A percentile compares a stretch with the other conserved stretches of the same genome.
phyloP scores from a whole-genome alignment of 306 rosid genomes.

The Cajanus cajan region DNA sequence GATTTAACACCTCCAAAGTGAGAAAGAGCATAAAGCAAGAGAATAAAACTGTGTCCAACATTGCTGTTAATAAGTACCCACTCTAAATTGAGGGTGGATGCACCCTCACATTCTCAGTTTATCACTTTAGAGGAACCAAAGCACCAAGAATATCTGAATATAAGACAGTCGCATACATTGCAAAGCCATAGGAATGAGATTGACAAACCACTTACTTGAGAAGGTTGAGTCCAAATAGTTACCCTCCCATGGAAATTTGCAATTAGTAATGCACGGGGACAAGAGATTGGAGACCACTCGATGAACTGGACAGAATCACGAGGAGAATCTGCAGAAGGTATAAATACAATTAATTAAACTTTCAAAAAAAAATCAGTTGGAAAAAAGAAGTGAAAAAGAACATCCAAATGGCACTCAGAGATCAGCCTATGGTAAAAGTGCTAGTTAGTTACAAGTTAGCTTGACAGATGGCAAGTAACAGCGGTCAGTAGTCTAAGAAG shows the following conservation, averaged over 20 bases:
- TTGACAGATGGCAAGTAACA: no score
- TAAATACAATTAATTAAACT: slow-evolving; percentile 16
- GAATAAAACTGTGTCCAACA: neutral
- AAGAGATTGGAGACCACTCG: slow-evolving; percentile 94
- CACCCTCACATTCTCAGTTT: neutral
- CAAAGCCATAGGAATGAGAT: slow-evolving; percentile 14
- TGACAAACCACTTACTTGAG: slow-evolving; percentile 61
- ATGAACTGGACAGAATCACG: slow-evolving; percentile 99
- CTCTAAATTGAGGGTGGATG: neutral
- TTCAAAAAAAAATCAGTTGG: neutral
- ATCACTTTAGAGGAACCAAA: neutral
- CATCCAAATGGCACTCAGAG: neutral
- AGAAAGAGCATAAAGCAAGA: neutral
- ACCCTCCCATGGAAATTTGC: slow-evolving; percentile 98
- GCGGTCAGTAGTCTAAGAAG: no score
- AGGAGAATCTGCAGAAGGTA: slow-evolving; percentile 82
- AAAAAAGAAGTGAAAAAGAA: neutral
- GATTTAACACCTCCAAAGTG: neutral
- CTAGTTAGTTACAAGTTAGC: no score
- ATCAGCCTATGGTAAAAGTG: no score
- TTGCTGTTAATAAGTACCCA: neutral
- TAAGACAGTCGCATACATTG: neutral
- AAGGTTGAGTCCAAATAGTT: slow-evolving; percentile 95
- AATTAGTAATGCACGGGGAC: slow-evolving; percentile 80
- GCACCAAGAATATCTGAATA: neutral